Base-by-base conservation (phyloP, 2,329 filamentous ascomycete genomes). In the Botrytis porri region DNA sequence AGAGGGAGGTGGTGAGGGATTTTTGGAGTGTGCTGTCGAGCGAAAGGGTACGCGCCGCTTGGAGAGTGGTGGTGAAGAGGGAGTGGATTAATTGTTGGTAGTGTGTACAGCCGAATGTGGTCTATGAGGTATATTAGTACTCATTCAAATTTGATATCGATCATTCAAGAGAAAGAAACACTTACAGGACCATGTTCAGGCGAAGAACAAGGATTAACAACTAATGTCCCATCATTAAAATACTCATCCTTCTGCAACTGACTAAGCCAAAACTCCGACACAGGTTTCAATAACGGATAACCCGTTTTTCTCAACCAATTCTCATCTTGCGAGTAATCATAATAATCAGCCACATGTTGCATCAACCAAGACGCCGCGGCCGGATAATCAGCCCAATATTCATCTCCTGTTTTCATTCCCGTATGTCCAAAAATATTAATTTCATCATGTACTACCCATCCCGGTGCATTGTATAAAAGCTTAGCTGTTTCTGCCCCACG, bases 401-500 rank as follows among this genome's bases (percentile, higher is more conserved):
- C 83, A 35, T 82, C 81, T 64, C 83, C 82, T 64, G 65, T 57
- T 22, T 86, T 85, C 77, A 86, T 85, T 0, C 81, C 86, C 0
- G 87, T 88, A 73, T 88, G 85, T 0, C 88, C 88, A 75, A 88
- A 89, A 3, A 88, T 86, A 75, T 90, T 89, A 75, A 88, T 85
- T 77, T 88, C 87, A 73, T 88, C 84, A 74, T 89, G 87, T 0
- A 84, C 82, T 0, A 89, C 77, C 85, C 87, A 90, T 1, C 88
- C 88, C 0, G 82, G 80, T 10, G 84, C 86, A 48, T 84, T 83
- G 75, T 90, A 90, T 51, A 89, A 80, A 6, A 87, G 78, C 43
- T 81, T 77, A 0, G 88, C 88, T 0, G 88, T 88, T 71, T 86
- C 85, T 0, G 81, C 80, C 0, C 88, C 88, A 0, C 86, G 82